Conservation (phyloP, 176 grass and related monocot species). For the Eremochloa ophiuroides region DNA sequence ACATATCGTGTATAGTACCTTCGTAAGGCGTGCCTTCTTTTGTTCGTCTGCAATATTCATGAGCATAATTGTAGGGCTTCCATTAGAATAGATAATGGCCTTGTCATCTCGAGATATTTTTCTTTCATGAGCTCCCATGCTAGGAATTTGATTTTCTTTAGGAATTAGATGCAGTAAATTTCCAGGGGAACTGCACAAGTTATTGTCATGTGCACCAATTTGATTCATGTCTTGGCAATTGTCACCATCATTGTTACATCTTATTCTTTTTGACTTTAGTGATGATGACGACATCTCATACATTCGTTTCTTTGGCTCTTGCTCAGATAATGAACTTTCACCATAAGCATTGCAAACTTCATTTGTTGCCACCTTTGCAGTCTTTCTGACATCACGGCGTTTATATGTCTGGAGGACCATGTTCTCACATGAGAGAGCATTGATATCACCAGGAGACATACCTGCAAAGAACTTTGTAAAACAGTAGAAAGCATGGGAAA, state of each 20-base stretch:
- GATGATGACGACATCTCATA: conserved; percentile 68
- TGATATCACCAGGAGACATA: conserved; percentile 40
- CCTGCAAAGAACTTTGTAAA: conserved; percentile 30
- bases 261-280: conserved; percentile 80
- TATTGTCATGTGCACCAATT: conserved; percentile 19
- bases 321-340: conserved; percentile 26
- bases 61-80: conserved; percentile 65
- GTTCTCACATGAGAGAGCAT: conserved; percentile 22
- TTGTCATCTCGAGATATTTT: conserved; percentile 28
- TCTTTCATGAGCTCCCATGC: conserved; percentile 19
- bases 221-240: conserved; percentile 32
- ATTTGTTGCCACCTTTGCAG: conserved; percentile 2
- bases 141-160: conserved; percentile 20
- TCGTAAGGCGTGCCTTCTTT: conserved; percentile 67
- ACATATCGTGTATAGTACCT: conserved; percentile 38
- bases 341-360: conserved; percentile 12
- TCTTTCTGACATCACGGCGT: conserved; percentile 18
- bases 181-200: not conserved
- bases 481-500: conserved; percentile 8
- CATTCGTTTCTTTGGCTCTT: conserved; percentile 54
- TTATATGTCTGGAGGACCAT: conserved; percentile 25
- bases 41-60: conserved; percentile 86
- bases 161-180: not conserved
- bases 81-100: not conserved
- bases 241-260: conserved; percentile 32